Base-by-base conservation (phyloP, 441 rosid genomes). In the Macaranga tanarius region DNA sequence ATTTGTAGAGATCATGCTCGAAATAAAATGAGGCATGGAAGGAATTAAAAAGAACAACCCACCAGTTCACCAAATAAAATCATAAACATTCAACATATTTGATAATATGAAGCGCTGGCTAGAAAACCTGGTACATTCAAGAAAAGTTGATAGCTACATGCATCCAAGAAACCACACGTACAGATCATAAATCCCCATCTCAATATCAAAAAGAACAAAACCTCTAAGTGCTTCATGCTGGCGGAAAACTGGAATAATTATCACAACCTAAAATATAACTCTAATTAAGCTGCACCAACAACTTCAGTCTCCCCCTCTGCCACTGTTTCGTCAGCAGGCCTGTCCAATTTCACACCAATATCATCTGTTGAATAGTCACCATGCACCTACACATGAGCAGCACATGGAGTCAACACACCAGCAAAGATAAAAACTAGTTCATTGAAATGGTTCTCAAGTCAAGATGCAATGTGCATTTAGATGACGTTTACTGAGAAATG, bases 351-450 rank as follows among this genome's bases (percentile, higher is more conserved):
- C 76, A 89, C 86, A 75, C 96, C 97, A 73, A 90, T 78, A 81
- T 92, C 97, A 67, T 90, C 97, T 0, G 91, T 90, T 0, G 97
- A 75, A 73, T 84, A 85, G 75, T 92, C 97, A 55, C 97, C 96
- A 61, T 90, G 96, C 60, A 92, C 95, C 97, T 88, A 50, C 60
- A 65, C 6, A 61, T 2, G 51, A 57, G 61, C 44, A 52, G 45
- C 54, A 54, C 2, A 38, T 23, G 7, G 28, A 51, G 5, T 54
- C 51, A 7, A 55, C 23, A 28, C 0, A 52, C 20, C 19, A 28
- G 40, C 6, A 4, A 16, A 0, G 3, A 15, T 8, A 2, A 10
- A 17, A 8, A 9, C 28, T 15, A 17, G 8, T 13, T 47, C 56
- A 25, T 65, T 2, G 15, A 26, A 8, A 60, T 34, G 40, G 0